Evolutionary conservation across 108 stramenopile species (phyloP).

Genomic region (Skeletonema tropicum): DNA sequence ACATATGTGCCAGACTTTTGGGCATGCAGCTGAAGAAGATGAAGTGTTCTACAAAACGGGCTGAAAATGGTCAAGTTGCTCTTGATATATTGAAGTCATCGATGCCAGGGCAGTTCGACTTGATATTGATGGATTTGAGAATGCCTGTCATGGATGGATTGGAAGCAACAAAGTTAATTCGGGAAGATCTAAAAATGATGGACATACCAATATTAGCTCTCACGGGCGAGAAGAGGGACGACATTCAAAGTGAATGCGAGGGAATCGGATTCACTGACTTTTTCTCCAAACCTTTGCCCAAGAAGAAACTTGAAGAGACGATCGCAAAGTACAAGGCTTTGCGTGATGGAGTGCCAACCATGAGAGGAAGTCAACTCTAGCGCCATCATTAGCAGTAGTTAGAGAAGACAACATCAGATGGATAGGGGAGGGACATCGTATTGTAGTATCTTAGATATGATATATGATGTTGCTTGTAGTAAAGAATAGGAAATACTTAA

Average conservation of each 20-base stretch:
- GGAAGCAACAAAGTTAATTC: constrained; percentile 54
- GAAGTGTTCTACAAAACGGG: constrained; percentile 37
- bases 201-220: constrained; percentile 36
- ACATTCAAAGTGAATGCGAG: constrained; percentile 26
- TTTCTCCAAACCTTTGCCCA: constrained; percentile 26
- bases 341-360: background rate
- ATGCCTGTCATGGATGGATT: constrained; percentile 69
- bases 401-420: too few relatives aligned
- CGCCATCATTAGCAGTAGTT: too few relatives aligned
- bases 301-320: background rate
- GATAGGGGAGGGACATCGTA: too few relatives aligned
- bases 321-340: constrained; percentile 4
- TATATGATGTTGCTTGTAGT: too few relatives aligned
- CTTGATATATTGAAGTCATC: constrained; percentile 40
- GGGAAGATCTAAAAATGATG: constrained; percentile 21
- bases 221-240: constrained; percentile 33
- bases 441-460: too few relatives aligned
- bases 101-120: constrained; percentile 36
- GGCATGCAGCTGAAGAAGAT: constrained; percentile 27
- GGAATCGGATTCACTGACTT: constrained; percentile 35
- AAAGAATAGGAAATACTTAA: too few relatives aligned
- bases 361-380: too few relatives aligned
- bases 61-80: constrained; percentile 56
- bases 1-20: constrained; percentile 52
- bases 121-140: constrained; percentile 14